phyloP scores from a whole-genome alignment of 1,284 basidiomycete genomes.

The Ganoderma sinense region DNA sequence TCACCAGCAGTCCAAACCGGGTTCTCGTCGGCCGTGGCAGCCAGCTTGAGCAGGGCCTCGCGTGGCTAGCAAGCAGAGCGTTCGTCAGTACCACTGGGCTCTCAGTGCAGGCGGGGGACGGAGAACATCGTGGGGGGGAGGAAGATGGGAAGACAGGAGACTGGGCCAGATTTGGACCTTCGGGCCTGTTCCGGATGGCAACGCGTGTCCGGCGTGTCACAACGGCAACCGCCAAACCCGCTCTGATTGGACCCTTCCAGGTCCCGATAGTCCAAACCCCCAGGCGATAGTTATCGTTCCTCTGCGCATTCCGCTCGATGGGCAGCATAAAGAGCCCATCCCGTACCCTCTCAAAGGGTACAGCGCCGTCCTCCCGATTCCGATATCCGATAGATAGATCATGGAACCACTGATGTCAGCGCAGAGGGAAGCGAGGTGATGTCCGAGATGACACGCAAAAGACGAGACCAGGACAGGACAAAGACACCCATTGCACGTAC shows the following conservation, averaged over 20 bases:
- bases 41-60: constrained; percentile 95
- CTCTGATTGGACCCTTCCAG: constrained; percentile 29
- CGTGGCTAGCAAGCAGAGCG: constrained; percentile 72
- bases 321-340: constrained; percentile 12
- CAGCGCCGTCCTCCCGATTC: constrained; percentile 6
- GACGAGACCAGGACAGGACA: constrained; percentile 25
- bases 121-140: constrained; percentile 26
- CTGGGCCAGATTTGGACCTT: constrained; percentile 29
- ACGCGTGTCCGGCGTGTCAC: constrained; percentile 36
- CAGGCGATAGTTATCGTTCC: constrained; percentile 15
- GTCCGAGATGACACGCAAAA: constrained; percentile 19
- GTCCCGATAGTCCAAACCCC: constrained; percentile 12
- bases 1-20: constrained; percentile 85
- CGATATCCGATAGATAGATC: constrained; percentile 28
- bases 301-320: constrained; percentile 13
- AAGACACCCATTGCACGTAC: constrained; percentile 62
- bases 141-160: constrained; percentile 34
- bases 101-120: constrained; percentile 14
- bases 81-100: constrained; percentile 32
- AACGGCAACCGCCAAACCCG: constrained; percentile 30
- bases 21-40: constrained; percentile 73
- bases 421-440: constrained; percentile 26
- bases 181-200: constrained; percentile 35
- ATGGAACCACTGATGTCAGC: constrained; percentile 27
- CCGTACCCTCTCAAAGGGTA: neutral